Base-by-base conservation (phyloP, 495 filamentous ascomycete genomes). In the Bryoglossum gracile region DNA sequence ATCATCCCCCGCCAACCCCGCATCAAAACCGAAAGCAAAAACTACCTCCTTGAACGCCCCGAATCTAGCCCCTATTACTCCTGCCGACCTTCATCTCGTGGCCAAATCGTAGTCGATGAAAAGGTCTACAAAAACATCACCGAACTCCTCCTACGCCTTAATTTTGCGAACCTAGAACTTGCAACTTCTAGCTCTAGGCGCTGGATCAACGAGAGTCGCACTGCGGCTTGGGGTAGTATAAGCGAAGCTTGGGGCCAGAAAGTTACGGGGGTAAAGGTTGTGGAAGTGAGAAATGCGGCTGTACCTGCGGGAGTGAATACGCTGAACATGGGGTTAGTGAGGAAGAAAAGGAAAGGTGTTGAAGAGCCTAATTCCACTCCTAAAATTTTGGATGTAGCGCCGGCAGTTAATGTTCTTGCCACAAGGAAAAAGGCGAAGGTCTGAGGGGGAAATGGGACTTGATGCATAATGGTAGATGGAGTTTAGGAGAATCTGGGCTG, bases 131-230 rank as follows among this genome's bases (percentile, higher is more conserved):
- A 86, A 50, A 73, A 78, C 8, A 78, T 82, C n/a, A 77, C 81
- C 47, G 84, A 94, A 54, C 66, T 87, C 26, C 70, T 98, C 1
- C 75, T 95, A n/a, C 78, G 83, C 19, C 76, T 90, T 11, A 87
- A 96, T 62, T 96, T 96, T 65, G 80, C 80, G 9, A 82, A 79
- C 28, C 55, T 82, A 19, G 73, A 81, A 2, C 74, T 84, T n/a
- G 83, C 88, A 4, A 66, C 66, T 11, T 67, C 70, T 18, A 88
- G 86, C 59, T 89, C 87, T 8, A 68, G 64, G 45, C 75, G 81
- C 33, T 96, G 89, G 84, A 73, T 86, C 17, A 75, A 78, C 38
- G 62, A 74, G 58, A 59, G 65, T 19, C 30, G 59, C 65, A 74
- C 60, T 72, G 82, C 59, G 80, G 64, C 70, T 65, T 8, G 60